Base-by-base conservation (phyloP, 148 eudicot genomes). In the Camellia japonica region DNA sequence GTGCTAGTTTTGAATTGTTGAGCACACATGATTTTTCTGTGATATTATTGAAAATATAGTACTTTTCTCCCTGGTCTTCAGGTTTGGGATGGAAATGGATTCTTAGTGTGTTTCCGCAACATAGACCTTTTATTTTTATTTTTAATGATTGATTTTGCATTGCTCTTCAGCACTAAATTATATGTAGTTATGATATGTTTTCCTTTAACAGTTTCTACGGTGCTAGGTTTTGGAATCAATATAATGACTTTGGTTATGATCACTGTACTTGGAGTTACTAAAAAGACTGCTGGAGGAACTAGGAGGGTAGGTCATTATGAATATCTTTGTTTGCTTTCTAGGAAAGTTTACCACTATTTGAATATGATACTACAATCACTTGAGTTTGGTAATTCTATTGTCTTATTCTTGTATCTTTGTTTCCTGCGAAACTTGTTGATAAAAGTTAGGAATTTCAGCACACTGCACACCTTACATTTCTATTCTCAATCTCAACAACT, bases 1-100 rank as follows among this genome's bases (percentile, higher is more conserved):
- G 5, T 62, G 51, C 14, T 68, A 7, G 12, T 18, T 18, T 47
- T 23, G 2, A 49, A 54, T 55, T 19, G 5, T 54, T 52, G 61
- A 23, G 13, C 8, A 54, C 5, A 20, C 59, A 73, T 4, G 42
- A 2, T 52, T 18, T 20, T 20, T 52, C 41, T 59, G 55, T 78
- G 60, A 6, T 54, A 38, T 62, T 75, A 51, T 79, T 52, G 64
- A 15, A 41, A 16, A 43, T 7, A 16, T 41, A 14, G 30, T 23
- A 72, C 20, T 54, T 81, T 63, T 46, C 42, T 62, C 68, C 72
- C 55, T 74, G 44, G 56, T 20, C 20, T 82, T 68, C 92, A 93
- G 97, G 90, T 91, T 19, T 93, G 93, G 97, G 84, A 87, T 78
- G 86, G 73, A 54, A 74, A 80, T 72, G 88, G 90, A 79, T 83